Evolutionary conservation across 108 stramenopile species (phyloP), one percentile per base, ranked within the genome.

Genomic region (Fragilaria crotonensis): DNA sequence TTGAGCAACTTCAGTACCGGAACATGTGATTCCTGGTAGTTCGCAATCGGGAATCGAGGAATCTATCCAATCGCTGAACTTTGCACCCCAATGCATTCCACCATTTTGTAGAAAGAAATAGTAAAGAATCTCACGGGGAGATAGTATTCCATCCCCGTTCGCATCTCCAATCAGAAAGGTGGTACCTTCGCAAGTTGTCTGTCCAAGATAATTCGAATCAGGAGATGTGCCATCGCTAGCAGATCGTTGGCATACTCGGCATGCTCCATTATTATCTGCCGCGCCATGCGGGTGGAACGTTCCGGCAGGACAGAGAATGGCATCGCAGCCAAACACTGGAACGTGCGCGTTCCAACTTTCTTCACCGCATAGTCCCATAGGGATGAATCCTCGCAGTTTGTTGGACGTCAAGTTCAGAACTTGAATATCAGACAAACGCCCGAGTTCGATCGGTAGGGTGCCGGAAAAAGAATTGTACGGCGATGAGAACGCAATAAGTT

Each of bases 251-350:
- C 80, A 77, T 23, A 48, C 54, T 41, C 73, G 76, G 54, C 80
- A 77, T 9, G 53, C 62, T 0, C 70, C 57, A 26, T 77, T 28
- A 28, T 68, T 32, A 0, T 60, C 68, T 1, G 76, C 76, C 23
- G 73, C 76, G 27, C 87, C 87, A 46, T 61, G 31, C 5, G 61
- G 68, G 56, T 83, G 79, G 62, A 75, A 89, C 21, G 79, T 82
- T 9, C 75, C 75, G 25, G 79, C 46, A 7, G 75, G 77, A 55
- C 87, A 89, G 9, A 83, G 57, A 36, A 84, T 72, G 14, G 70
- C 76, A 48, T 76, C 69, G 48, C 86, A 87, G 32, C 79, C 86
- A 67, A 71, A 73, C 57, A 76, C 70, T 18, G 70, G 66, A 49
- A 21, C 57, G 51, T 25, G n/a, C 31, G 26, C 19, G n/a, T 33